Evolutionary conservation across 2,329 filamentous ascomycete species (phyloP).

Genomic region (Xylariaceae sp.): DNA sequence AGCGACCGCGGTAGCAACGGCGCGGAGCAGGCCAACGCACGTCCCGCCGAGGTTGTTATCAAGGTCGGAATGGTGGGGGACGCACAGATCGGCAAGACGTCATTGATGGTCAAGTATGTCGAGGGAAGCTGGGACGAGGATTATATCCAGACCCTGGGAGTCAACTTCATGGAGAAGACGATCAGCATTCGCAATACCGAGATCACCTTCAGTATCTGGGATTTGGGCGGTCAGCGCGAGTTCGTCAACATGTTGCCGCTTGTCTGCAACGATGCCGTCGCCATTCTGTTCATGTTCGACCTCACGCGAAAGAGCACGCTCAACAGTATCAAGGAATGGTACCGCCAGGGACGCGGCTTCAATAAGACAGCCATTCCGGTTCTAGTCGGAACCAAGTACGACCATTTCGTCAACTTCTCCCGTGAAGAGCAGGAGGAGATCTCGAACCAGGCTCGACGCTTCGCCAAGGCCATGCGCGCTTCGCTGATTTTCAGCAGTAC

Average conservation of each 20-base stretch:
- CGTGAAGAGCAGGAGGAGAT: constrained; percentile 98
- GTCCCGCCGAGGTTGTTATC: constrained; percentile 78
- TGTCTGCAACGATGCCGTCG: constrained; percentile 98
- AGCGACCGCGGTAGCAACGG: constrained; percentile 42
- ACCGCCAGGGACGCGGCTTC: constrained; percentile 93
- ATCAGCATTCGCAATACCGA: constrained; percentile 99
- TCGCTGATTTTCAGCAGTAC: constrained; percentile 98
- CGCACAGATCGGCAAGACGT: constrained; percentile 98
- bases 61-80: constrained; percentile 99
- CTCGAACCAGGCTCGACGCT: constrained; percentile 87
- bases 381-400: constrained; percentile 95
- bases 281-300: constrained; percentile 99
- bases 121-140: constrained; percentile 99
- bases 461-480: constrained; percentile 97
- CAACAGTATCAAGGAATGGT: constrained; percentile 99
- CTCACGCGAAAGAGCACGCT: constrained; percentile 95
- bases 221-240: constrained; percentile 93
- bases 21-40: constrained; percentile 43
- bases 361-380: constrained; percentile 99
- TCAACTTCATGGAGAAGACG: constrained; percentile 99
- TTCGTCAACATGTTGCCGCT: constrained; percentile 99
- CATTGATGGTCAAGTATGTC: constrained; percentile 99
- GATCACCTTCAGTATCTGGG: constrained; percentile 99
- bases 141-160: constrained; percentile 96
- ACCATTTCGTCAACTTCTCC: constrained; percentile 98